Evolutionary conservation across 2,329 filamentous ascomycete genomes (phyloP).

Genomic region (Colletotrichum sp.): DNA sequence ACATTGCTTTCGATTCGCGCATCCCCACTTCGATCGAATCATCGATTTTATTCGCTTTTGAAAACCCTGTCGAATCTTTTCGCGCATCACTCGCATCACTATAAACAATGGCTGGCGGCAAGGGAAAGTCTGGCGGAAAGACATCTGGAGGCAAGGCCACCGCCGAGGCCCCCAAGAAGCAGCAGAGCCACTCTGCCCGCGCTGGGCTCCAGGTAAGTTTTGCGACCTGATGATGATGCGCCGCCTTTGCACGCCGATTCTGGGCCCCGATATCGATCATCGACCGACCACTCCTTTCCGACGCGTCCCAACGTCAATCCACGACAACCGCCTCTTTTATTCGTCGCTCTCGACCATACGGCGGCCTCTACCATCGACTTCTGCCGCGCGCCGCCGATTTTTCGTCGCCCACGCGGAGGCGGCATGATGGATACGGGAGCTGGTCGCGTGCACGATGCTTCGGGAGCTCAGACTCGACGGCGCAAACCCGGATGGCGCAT

Average conservation of each 20-base stretch:
- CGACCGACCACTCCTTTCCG: conserved; percentile 11
- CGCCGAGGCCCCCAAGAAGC: conserved; percentile 76
- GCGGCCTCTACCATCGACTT: neutral
- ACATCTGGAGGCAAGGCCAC: conserved; percentile 78
- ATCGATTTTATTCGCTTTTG: neutral
- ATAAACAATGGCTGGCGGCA: conserved; percentile 76
- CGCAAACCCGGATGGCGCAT: conserved; percentile 6
- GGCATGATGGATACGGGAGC: neutral
- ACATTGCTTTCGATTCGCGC: conserved; percentile 9
- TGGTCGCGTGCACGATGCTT: conserved; percentile 11
- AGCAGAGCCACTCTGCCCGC: conserved; percentile 94
- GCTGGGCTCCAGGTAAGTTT: conserved; percentile 89
- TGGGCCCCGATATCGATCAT: conserved; percentile 14
- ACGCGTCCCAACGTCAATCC: conserved; percentile 16
- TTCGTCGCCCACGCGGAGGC: neutral
- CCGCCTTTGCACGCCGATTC: conserved; percentile 19
- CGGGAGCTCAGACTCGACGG: neutral
- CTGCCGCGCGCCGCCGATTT: neutral
- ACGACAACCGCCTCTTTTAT: neutral
- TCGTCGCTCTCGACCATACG: neutral
- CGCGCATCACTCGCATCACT: conserved; percentile 7
- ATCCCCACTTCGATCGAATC: conserved; percentile 7
- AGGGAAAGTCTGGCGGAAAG: conserved; percentile 95
- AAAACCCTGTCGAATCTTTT: neutral
- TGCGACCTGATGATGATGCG: conserved; percentile 22